Percentiles rank a stretch among this genome's conserved stretches.
Conservation (phyloP, 768 basidiomycete genomes). For the Pholiota microspora region DNA sequence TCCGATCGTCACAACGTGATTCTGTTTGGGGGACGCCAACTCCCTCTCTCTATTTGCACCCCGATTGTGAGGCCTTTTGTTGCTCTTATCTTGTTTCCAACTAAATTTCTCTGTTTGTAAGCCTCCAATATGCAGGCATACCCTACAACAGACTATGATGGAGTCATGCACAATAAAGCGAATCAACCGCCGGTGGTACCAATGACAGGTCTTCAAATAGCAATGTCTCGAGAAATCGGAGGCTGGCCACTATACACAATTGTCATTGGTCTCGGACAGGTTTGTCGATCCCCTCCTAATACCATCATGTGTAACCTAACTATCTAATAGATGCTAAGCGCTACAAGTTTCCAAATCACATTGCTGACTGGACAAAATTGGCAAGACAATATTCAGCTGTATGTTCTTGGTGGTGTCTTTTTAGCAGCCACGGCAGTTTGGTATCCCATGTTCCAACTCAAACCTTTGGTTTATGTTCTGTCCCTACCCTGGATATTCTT, state of each 20-base stretch:
- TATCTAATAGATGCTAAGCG: slow-evolving; percentile 67
- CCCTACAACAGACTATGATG: slow-evolving; percentile 40
- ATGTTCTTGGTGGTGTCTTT: slow-evolving; percentile 89
- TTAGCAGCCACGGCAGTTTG: slow-evolving; percentile 82
- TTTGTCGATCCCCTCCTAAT: slow-evolving; percentile 23
- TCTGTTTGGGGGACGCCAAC: slow-evolving; percentile 79
- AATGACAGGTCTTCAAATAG: slow-evolving; percentile 84
- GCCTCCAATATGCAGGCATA: slow-evolving; percentile 56
- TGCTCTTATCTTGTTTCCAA: slow-evolving; percentile 2
- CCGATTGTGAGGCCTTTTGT: slow-evolving; percentile 58
- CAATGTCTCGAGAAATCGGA: slow-evolving; percentile 72
- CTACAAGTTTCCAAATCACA: slow-evolving; percentile 94
- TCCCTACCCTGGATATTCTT: slow-evolving; percentile 91
- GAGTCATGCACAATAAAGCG: slow-evolving; percentile 44
- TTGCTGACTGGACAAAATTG: slow-evolving; percentile 85
- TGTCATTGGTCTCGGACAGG: slow-evolving; percentile 82
- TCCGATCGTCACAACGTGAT: slow-evolving; percentile 75
- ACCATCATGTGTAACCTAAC: slow-evolving; percentile 9
- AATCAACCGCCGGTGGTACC: slow-evolving; percentile 60
- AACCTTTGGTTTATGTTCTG: slow-evolving; percentile 85
- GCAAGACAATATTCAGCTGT: slow-evolving; percentile 77
- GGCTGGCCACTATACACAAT: slow-evolving; percentile 94
- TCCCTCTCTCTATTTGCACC: slow-evolving; percentile 66
- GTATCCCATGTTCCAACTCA: slow-evolving; percentile 87
- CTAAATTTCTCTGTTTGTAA: slow-evolving; percentile 13